Conservation (phyloP, 169 alveolate species). For the Eimeria nieschulzi region DNA sequence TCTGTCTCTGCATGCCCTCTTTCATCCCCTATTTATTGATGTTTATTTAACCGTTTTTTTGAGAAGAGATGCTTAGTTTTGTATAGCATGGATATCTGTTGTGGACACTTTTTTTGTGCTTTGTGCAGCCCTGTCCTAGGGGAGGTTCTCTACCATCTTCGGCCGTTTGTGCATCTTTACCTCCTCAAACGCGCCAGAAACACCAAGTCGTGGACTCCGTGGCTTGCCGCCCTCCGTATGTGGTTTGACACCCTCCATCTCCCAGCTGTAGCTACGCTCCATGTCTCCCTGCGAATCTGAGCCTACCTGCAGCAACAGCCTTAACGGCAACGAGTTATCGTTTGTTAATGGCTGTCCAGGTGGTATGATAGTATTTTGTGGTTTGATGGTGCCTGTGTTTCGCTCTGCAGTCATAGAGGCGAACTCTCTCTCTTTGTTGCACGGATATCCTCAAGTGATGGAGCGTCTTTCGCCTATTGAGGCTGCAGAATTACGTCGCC, state of each 20-base stretch:
- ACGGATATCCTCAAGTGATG: conserved; percentile 57
- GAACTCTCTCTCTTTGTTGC: conserved; percentile 44
- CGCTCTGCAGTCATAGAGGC: conserved; percentile 54
- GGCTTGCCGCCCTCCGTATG: conserved; percentile 54
- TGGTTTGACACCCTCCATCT: not conserved
- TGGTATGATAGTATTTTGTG: too few species aligned
- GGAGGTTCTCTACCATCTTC: conserved; percentile 54
- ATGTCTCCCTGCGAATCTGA: too few species aligned
- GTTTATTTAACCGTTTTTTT: too few species aligned
- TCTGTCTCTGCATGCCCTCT: too few species aligned
- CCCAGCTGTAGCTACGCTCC: not conserved
- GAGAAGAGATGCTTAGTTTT: too few species aligned
- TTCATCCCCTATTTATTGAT: too few species aligned
- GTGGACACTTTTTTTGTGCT: too few species aligned
- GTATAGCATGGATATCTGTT: too few species aligned
- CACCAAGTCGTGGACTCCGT: conserved; percentile 62
- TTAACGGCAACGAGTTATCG: too few species aligned
- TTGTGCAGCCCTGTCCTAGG: conserved; percentile 27
- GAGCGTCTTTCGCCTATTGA: conserved; percentile 62
- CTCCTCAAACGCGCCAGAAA: conserved; percentile 48
- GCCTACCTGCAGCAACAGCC: too few species aligned
- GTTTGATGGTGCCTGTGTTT: not conserved
- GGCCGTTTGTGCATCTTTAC: conserved; percentile 55
- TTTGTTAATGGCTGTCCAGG: too few species aligned
- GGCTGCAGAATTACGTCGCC: conserved; percentile 62